Evolutionary conservation across 805 yeast genomes (phyloP), one percentile per base, ranked within the genome.

Genomic region (Citeromyces matritensis): DNA sequence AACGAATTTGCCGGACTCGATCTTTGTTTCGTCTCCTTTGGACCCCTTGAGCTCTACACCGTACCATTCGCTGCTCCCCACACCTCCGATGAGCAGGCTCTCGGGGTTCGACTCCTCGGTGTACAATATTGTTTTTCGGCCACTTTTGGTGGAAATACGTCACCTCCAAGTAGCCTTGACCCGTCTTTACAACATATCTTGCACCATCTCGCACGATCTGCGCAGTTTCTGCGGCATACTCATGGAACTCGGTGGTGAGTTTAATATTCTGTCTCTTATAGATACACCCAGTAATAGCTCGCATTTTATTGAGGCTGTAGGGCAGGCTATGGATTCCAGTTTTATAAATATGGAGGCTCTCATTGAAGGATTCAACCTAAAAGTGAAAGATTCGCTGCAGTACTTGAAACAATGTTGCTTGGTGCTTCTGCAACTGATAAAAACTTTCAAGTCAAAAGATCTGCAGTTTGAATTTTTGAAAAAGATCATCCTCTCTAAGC

Each of bases 1-100:
- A 33, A 58, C 53, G 32, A 40, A 58, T 19, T 49, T 69, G 3
- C 70, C 75, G 3, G 57, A 60, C 30, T 65, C 66, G 29, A 46
- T 65, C 24, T 44, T 69, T 13, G 48, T 69, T 11, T 62, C 69
- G 4, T 66, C 69, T 23, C 70, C 74, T 2, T 42, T 59, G 24
- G 48, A 65, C 36, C 73, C 77, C 3, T 55, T 65, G 1, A 63
- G 59, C 32, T 73, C 67, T 24, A 68, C 66, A 42, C 73, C 76
- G 2, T 57, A 68, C 31, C 63, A 68, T 33, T 43, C 63, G 7
- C 59, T 65, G 29, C 41, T 70, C 11, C 75, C 76, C 2, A 42
- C 55, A 3, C 61, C 60, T 2, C 52, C 58, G 4, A 27, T 49
- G 15, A 43, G 47, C 8, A 37, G 46, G 23, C 31, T 46, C 17